Base-by-base conservation (phyloP, 1,284 basidiomycete species). In the Trichosporon faecale region DNA sequence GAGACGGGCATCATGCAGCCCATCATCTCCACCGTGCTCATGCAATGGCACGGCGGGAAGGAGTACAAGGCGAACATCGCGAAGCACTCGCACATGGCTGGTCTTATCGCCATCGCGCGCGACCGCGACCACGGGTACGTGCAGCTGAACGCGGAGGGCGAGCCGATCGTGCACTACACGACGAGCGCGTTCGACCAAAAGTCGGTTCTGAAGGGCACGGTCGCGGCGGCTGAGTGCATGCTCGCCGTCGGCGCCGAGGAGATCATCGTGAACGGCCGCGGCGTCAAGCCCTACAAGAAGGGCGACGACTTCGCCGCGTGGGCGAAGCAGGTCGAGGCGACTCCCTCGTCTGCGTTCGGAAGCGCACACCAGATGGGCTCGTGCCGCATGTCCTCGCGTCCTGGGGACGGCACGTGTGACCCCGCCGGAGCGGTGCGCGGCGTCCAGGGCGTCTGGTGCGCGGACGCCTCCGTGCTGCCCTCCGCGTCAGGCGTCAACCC, bases 401-500 rank as follows among this genome's bases (percentile, higher is more conserved):
- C 85, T 6, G 73, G 74, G 14, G 70, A 73, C 8, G 78, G 79
- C 21, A 84, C 82, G 0, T 79, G 83, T 64, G 83, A 85, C 70
- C 79, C 82, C 9, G 73, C 81, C 46, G 85, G 85, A 7, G 75
- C 78, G 21, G 83, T 86, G 0, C 85, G 84, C 77, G 85, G 85
- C 3, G 77, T 80, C 5, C 74, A 80, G 35, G 78, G 80, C 18
- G 77, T 86, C n/a, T 86, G 83, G 76, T 78, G 85, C 27, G 85
- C 85, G 7, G 85, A 86, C 66, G 85, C 84, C 27, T 80, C 78
- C 40, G 76, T 80, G 46, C 78, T 85, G 69, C 83, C 83, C 9
- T 82, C 81, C 63, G 80, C 83, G 3, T 79, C 79, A 2, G 85
- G 84, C 33, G 85, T 86, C 68, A 86, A 86, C 73, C 85, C 85